phyloP scores from a whole-genome alignment of 2,329 filamentous ascomycete genomes.

The Xylariaceae sp. region DNA sequence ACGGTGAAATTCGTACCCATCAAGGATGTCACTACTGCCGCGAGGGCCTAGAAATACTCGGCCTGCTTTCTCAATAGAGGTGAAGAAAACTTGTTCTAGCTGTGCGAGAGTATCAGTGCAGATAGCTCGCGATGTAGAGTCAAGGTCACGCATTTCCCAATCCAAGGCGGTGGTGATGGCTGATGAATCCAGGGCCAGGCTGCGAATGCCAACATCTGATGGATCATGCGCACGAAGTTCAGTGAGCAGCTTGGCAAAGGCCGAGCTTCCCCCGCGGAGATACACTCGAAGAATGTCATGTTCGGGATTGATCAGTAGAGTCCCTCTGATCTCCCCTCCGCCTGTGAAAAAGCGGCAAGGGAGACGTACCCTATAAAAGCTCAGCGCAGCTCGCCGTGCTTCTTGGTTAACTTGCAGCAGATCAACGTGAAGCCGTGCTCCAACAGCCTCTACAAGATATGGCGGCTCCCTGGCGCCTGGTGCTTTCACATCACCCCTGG shows the following conservation, averaged over 20 bases:
- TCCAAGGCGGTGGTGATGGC: background rate
- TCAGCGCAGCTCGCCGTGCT: background rate
- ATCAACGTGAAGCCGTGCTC: background rate
- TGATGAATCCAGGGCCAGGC: constrained; percentile 5
- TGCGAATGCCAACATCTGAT: constrained; percentile 7
- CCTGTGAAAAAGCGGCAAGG: background rate
- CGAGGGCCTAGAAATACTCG: constrained; percentile 3
- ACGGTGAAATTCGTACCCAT: constrained; percentile 7
- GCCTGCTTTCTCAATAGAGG: constrained; percentile 1
- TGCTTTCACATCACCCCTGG: background rate
- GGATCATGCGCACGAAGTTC: constrained; percentile 6
- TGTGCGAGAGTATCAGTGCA: constrained; percentile 4
- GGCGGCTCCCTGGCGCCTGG: background rate
- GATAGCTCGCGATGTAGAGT: background rate
- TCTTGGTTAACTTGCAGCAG: background rate
- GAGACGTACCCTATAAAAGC: background rate
- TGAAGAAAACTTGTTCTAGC: constrained; percentile 6
- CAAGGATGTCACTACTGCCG: constrained; percentile 1
- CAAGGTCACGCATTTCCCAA: background rate
- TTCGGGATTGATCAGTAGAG: constrained; percentile 10
- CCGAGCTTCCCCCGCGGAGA: no score
- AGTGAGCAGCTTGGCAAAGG: constrained; percentile 2
- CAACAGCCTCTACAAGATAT: background rate
- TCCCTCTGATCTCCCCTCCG: background rate
- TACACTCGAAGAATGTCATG: constrained; percentile 8